phyloP scores from a whole-genome alignment of 768 basidiomycete species.

The Amanita pseudoporphyria region DNA sequence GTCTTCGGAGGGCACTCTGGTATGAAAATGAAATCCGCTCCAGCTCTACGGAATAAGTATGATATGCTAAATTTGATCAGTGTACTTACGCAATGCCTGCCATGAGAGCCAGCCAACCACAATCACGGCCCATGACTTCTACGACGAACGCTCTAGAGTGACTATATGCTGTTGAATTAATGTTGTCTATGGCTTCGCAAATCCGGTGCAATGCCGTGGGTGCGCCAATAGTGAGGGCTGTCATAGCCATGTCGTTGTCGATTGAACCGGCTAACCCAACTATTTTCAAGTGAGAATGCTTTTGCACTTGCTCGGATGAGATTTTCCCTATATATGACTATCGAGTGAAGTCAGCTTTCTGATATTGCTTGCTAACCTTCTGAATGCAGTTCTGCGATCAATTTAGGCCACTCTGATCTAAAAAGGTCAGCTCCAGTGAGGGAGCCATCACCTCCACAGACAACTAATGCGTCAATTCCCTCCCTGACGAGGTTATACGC shows the following conservation, averaged over 20 bases:
- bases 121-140: conserved; percentile 99
- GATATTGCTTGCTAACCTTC: conserved; percentile 11
- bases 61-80: background rate
- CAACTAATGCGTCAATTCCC: conserved; percentile 94
- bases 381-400: conserved; percentile 57
- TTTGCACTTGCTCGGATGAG: conserved; percentile 57
- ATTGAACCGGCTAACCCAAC: conserved; percentile 99
- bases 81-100: conserved; percentile 75
- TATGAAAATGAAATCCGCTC: conserved; percentile 97
- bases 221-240: conserved; percentile 95
- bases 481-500: conserved; percentile 90
- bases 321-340: conserved; percentile 46
- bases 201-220: conserved; percentile 93
- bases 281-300: conserved; percentile 81
- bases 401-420: conserved; percentile 88
- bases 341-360: background rate
- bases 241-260: conserved; percentile 99
- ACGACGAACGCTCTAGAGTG: conserved; percentile 97
- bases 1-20: conserved; percentile 81
- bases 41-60: conserved; percentile 41
- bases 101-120: conserved; percentile 95
- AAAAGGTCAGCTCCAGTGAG: conserved; percentile 95
- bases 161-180: conserved; percentile 92
- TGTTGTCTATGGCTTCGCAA: conserved; percentile 96
- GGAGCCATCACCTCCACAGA: conserved; percentile 96